Evolutionary conservation across 2,329 filamentous ascomycete genomes (phyloP).

Genomic region (Tolypocladium album): DNA sequence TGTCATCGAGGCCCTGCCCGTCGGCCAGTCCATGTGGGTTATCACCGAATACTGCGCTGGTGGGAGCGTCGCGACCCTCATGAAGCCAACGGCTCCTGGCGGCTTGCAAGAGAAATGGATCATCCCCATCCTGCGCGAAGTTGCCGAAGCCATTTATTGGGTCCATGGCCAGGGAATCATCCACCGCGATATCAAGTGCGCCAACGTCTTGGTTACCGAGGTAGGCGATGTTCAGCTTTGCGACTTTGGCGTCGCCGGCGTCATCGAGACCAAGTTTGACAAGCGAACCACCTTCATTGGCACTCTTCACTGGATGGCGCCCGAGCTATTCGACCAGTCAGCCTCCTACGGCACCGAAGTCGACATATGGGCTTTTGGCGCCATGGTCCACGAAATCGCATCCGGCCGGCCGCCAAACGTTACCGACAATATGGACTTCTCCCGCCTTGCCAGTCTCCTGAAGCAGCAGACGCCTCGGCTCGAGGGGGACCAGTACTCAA

Average conservation of each 20-base stretch:
- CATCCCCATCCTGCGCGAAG: conserved; percentile 55
- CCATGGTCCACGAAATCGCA: conserved; percentile 71
- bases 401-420: conserved; percentile 66
- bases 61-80: conserved; percentile 66
- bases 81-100: conserved; percentile 55
- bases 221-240: conserved; percentile 69
- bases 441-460: conserved; percentile 44
- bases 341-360: conserved; percentile 60
- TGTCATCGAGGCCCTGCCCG: conserved; percentile 67
- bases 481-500: conserved; percentile 60
- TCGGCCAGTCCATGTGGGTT: conserved; percentile 78
- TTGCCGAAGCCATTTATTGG: conserved; percentile 55
- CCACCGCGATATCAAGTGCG: conserved; percentile 63
- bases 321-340: conserved; percentile 58
- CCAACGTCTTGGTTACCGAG: conserved; percentile 72
- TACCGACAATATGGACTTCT: conserved; percentile 34
- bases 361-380: conserved; percentile 80
- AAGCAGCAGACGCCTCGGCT: conserved; percentile 56
- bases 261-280: conserved; percentile 63
- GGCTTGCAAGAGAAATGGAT: conserved; percentile 63
- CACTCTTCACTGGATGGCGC: conserved; percentile 81
- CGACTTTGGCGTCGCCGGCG: conserved; percentile 74
- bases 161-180: conserved; percentile 60
- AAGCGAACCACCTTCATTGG: conserved; percentile 75
- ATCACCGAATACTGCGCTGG: conserved; percentile 80